Conservation (phyloP, 2,329 filamentous ascomycete species). For the Drechslerella coelobrocha region DNA sequence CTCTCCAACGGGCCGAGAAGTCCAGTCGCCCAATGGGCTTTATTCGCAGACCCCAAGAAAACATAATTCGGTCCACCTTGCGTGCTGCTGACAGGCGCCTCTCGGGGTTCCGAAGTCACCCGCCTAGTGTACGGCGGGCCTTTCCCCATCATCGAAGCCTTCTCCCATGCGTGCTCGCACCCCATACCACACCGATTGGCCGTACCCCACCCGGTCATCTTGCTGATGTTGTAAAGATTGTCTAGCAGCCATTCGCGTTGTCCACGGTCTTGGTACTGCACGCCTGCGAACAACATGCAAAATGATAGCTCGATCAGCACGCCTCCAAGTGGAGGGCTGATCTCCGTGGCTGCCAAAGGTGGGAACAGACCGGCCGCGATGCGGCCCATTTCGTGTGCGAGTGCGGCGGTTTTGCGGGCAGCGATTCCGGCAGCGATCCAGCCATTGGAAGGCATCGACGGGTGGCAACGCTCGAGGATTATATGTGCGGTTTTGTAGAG, state of each 20-base stretch:
- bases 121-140: constrained; percentile 72
- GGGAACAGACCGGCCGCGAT: constrained; percentile 76
- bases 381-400: constrained; percentile 77
- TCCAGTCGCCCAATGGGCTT: constrained; percentile 44
- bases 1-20: constrained; percentile 33
- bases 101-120: constrained; percentile 33
- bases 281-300: constrained; percentile 82
- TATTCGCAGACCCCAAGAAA: constrained; percentile 44
- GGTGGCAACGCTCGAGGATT: constrained; percentile 80
- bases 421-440: constrained; percentile 84
- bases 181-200: constrained; percentile 80
- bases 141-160: constrained; percentile 72
- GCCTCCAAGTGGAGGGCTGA: constrained; percentile 79
- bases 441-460: constrained; percentile 86
- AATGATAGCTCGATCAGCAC: constrained; percentile 83
- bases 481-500: constrained; percentile 86
- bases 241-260: constrained; percentile 81
- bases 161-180: constrained; percentile 84
- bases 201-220: constrained; percentile 85
- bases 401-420: constrained; percentile 72
- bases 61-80: constrained; percentile 35
- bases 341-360: constrained; percentile 63
- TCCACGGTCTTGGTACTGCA: constrained; percentile 74
- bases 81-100: constrained; percentile 23
- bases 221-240: constrained; percentile 75